Conservation (phyloP, 2,329 filamentous ascomycete genomes). For the Calonectria pauciramosa region DNA sequence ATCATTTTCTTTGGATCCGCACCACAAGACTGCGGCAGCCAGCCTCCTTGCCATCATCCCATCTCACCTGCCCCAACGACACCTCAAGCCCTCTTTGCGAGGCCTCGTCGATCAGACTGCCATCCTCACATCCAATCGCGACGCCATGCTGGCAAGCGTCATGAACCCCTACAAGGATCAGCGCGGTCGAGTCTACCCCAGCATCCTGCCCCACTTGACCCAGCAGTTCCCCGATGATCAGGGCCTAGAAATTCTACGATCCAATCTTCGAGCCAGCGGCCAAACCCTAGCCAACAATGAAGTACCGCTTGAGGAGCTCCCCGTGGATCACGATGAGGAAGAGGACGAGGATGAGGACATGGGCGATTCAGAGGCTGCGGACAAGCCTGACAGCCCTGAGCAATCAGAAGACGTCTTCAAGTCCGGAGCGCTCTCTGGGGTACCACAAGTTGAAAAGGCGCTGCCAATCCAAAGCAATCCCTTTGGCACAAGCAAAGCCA, state of each 20-base stretch:
- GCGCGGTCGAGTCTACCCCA: slow-evolving; percentile 75
- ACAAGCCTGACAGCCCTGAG: slow-evolving; percentile 47
- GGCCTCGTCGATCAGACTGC: slow-evolving; percentile 85
- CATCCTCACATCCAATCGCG: slow-evolving; percentile 76
- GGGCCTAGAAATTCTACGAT: slow-evolving; percentile 79
- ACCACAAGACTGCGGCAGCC: slow-evolving; percentile 69
- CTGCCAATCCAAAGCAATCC: slow-evolving; percentile 53
- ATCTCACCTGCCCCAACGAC: slow-evolving; percentile 72
- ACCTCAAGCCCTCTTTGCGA: slow-evolving; percentile 79
- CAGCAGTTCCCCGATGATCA: slow-evolving; percentile 73
- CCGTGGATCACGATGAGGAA: slow-evolving; percentile 47
- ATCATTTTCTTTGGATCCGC: slow-evolving; percentile 53
- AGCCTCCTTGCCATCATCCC: slow-evolving; percentile 74
- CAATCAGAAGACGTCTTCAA: slow-evolving; percentile 38
- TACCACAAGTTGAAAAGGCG: slow-evolving; percentile 39
- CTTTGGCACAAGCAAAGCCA: slow-evolving; percentile 47
- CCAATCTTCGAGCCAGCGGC: slow-evolving; percentile 64
- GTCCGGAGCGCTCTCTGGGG: slow-evolving; percentile 34
- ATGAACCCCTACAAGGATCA: slow-evolving; percentile 80
- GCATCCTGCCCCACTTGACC: slow-evolving; percentile 84
- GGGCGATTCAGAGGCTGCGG: slow-evolving; percentile 54
- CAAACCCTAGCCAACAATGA: slow-evolving; percentile 40
- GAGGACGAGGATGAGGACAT: slow-evolving; percentile 55
- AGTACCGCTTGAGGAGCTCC: slow-evolving; percentile 39
- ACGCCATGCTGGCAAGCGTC: slow-evolving; percentile 85